phyloP scores from a whole-genome alignment of 1,284 basidiomycete species.

The Naganishia sp. region DNA sequence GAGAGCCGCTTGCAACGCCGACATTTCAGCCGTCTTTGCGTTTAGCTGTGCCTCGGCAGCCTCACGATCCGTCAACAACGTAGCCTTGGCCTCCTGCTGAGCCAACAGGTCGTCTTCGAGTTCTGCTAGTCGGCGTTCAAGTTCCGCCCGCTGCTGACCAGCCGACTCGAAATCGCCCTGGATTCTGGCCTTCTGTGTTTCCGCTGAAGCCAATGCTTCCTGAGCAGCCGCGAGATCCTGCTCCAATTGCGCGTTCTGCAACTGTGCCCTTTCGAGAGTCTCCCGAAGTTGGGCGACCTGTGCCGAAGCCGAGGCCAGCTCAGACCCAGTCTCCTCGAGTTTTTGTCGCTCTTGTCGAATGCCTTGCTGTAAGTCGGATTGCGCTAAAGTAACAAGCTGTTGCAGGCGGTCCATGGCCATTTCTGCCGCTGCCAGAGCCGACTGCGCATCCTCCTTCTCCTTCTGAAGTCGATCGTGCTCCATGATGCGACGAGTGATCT shows the following conservation, averaged over 20 bases:
- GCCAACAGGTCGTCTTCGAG: background rate
- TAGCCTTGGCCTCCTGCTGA: constrained; percentile 7
- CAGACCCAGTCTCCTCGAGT: background rate
- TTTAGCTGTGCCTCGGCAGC: background rate
- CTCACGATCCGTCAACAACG: background rate
- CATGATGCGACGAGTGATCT: constrained; percentile 1
- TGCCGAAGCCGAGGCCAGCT: background rate
- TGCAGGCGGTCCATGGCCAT: constrained; percentile 1
- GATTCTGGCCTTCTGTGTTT: background rate
- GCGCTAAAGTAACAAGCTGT: background rate
- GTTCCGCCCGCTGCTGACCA: background rate
- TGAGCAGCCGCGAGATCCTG: background rate
- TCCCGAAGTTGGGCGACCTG: constrained; percentile 2
- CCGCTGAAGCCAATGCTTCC: background rate
- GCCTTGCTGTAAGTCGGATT: background rate
- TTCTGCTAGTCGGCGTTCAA: background rate
- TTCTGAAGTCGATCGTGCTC: background rate
- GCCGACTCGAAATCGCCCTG: background rate
- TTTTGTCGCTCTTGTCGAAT: background rate
- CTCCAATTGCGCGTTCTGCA: background rate
- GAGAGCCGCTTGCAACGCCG: background rate
- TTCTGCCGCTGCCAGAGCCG: background rate
- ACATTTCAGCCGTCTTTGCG: background rate
- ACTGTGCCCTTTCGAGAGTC: background rate
- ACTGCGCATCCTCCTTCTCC: background rate